phyloP scores from a whole-genome alignment of 1,284 basidiomycete species.

The Rhodotorula sp. region DNA sequence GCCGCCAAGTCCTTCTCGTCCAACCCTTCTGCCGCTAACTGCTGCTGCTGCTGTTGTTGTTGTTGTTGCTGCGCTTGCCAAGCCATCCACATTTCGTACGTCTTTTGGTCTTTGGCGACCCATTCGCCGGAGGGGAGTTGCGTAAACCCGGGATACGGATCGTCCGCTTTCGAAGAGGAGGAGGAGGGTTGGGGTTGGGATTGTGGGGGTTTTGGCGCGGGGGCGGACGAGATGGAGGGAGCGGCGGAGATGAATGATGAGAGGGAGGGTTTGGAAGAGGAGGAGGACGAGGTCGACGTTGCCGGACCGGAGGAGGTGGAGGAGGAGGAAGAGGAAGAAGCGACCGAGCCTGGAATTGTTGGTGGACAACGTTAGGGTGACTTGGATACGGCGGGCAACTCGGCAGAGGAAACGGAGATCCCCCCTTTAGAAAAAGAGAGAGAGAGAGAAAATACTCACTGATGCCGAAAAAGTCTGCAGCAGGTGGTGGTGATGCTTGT shows the following conservation, averaged over 20 bases:
- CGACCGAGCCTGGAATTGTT: conserved; percentile 20
- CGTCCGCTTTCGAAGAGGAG: conserved; percentile 19
- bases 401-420: background rate
- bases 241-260: background rate
- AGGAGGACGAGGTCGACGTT: background rate
- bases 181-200: conserved; percentile 16
- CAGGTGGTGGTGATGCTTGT: conserved; percentile 3
- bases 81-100: conserved; percentile 32
- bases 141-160: conserved; percentile 44
- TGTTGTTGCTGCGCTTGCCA: conserved; percentile 17
- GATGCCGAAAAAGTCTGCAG: conserved; percentile 39
- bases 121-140: conserved; percentile 43
- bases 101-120: conserved; percentile 39
- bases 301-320: background rate
- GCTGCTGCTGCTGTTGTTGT: background rate
- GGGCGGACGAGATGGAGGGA: conserved; percentile 10
- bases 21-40: conserved; percentile 21
- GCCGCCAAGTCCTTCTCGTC: conserved; percentile 19
- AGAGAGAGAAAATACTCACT: no score
- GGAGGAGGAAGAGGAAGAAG: conserved; percentile 8
- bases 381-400: no score
- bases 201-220: conserved; percentile 17
- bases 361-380: no score
- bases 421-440: background rate
- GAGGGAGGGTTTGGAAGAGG: conserved; percentile 8